A percentile compares a stretch with the other conserved stretches of the same genome.
phyloP scores from a whole-genome alignment of 225 moss, liverwort and hornwort genomes.

The Neckera pumila region DNA sequence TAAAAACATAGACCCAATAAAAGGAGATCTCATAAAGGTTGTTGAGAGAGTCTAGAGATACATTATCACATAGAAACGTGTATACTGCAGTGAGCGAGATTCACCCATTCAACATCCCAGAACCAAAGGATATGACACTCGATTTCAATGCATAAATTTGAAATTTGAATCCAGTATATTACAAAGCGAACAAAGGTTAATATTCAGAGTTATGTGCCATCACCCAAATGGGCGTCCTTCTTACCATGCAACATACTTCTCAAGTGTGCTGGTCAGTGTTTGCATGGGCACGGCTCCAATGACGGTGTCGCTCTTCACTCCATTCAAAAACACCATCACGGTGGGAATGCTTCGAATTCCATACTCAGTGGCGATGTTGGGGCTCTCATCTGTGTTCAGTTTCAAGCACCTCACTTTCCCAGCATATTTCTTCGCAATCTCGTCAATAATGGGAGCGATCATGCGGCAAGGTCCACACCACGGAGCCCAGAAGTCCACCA shows the following conservation, averaged over 20 bases:
- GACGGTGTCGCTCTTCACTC: slow-evolving; percentile 71
- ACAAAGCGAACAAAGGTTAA: neutral
- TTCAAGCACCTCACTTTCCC: slow-evolving; percentile 82
- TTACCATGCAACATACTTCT: slow-evolving; percentile 69
- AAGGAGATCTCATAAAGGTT: neutral
- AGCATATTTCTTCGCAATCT: slow-evolving; percentile 68
- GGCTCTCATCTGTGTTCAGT: slow-evolving; percentile 84
- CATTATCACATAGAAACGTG: neutral
- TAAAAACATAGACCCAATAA: neutral
- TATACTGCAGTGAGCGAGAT: neutral
- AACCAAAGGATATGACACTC: neutral
- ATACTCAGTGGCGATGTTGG: slow-evolving; percentile 64
- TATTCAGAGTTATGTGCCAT: neutral
- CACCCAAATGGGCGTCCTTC: neutral
- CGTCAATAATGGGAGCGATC: slow-evolving; percentile 83
- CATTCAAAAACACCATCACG: slow-evolving; percentile 69
- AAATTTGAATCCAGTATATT: neutral
- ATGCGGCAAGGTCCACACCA: slow-evolving; percentile 99
- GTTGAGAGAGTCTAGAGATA: neutral
- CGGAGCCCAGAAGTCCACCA: slow-evolving; percentile 96
- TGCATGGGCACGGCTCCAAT: slow-evolving; percentile 81
- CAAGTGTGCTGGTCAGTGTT: slow-evolving; percentile 52
- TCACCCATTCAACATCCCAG: neutral
- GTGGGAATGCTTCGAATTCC: slow-evolving; percentile 96
- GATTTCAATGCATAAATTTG: neutral